Conservation (phyloP, 176 grass and related monocot genomes). For the Aegilops bicornis region DNA sequence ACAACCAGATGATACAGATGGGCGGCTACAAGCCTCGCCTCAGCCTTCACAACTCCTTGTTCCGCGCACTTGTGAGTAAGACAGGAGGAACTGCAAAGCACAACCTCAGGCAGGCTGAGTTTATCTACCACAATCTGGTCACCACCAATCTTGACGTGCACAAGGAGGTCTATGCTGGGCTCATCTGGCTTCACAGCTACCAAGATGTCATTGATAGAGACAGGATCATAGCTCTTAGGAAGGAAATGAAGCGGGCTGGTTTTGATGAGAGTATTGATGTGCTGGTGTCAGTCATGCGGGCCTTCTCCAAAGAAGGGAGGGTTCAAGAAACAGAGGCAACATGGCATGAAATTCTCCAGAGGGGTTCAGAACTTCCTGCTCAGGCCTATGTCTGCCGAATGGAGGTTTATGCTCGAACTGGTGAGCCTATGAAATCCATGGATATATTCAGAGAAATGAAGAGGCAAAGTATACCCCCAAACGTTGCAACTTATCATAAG, state of each 20-base stretch:
- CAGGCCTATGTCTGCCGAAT: slow-evolving; percentile 89
- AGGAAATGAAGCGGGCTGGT: slow-evolving; percentile 63
- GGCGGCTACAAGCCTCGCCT: slow-evolving; percentile 78
- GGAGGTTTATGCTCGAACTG: slow-evolving; percentile 62
- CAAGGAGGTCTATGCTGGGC: slow-evolving; percentile 78
- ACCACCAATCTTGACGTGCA: slow-evolving; percentile 62
- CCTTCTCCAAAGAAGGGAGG: slow-evolving; percentile 85
- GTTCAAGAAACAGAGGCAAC: slow-evolving; percentile 73
- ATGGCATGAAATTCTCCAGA: slow-evolving; percentile 65
- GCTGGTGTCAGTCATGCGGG: slow-evolving; percentile 85
- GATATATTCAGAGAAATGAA: slow-evolving; percentile 90
- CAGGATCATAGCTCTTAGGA: slow-evolving; percentile 63
- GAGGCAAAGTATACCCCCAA: slow-evolving; percentile 48
- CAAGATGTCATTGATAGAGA: slow-evolving; percentile 86
- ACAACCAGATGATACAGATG: slow-evolving; percentile 95
- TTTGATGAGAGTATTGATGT: slow-evolving; percentile 77
- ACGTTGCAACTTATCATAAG: slow-evolving; percentile 84
- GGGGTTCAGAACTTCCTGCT: slow-evolving; percentile 58
- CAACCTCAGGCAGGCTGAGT: slow-evolving; percentile 88
- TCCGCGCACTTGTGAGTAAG: slow-evolving; percentile 70
- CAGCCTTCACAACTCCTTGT: slow-evolving; percentile 85
- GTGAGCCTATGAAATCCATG: slow-evolving; percentile 80
- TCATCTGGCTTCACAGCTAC: slow-evolving; percentile 97
- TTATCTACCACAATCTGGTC: slow-evolving; percentile 83
- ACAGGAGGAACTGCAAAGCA: slow-evolving; percentile 70